Evolutionary conservation across 1,284 basidiomycete genomes (phyloP).

Genomic region (Heterobasidion annosum): DNA sequence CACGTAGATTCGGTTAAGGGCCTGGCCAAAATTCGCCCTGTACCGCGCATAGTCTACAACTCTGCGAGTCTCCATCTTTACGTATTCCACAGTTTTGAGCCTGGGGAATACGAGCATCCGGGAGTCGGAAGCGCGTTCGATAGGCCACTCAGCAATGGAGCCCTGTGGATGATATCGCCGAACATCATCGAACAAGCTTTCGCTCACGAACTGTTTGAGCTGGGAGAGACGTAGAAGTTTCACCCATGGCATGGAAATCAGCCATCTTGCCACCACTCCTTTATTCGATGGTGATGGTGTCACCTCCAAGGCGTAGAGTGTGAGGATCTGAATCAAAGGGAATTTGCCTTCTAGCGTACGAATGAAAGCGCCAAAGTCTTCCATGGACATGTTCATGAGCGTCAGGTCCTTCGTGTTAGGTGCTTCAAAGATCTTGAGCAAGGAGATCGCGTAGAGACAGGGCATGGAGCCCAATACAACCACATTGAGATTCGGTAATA

Average conservation of each 20-base stretch:
- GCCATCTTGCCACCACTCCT: slow-evolving; percentile 31
- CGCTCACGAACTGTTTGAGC: slow-evolving; percentile 23
- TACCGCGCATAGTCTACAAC: slow-evolving; percentile 15
- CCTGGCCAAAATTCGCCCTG: no score
- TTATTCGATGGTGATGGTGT: slow-evolving; percentile 14
- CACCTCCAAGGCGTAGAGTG: slow-evolving; percentile 34
- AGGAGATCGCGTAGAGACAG: neutral
- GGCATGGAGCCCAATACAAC: neutral
- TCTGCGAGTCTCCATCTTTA: slow-evolving; percentile 16
- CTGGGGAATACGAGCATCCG: slow-evolving; percentile 27
- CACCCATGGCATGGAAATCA: slow-evolving; percentile 44
- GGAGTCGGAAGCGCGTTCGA: neutral
- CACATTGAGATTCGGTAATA: neutral
- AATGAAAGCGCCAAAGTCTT: slow-evolving; percentile 41
- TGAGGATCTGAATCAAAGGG: slow-evolving; percentile 37
- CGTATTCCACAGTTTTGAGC: slow-evolving; percentile 32
- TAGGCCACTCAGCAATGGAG: neutral
- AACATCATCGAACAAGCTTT: neutral
- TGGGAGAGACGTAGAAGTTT: slow-evolving; percentile 37
- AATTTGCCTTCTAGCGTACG: slow-evolving; percentile 33
- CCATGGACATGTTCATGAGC: slow-evolving; percentile 37
- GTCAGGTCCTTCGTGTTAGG: slow-evolving; percentile 46
- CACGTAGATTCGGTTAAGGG: no score
- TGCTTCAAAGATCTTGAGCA: slow-evolving; percentile 23
- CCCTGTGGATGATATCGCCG: neutral